A percentile compares a stretch with the other conserved stretches of the same genome.
These are phyloP conservation scores for Curvularia sp. DNA, from an alignment of 2,329 filamentous ascomycete genomes.

Conservation along the genomic window DNA sequence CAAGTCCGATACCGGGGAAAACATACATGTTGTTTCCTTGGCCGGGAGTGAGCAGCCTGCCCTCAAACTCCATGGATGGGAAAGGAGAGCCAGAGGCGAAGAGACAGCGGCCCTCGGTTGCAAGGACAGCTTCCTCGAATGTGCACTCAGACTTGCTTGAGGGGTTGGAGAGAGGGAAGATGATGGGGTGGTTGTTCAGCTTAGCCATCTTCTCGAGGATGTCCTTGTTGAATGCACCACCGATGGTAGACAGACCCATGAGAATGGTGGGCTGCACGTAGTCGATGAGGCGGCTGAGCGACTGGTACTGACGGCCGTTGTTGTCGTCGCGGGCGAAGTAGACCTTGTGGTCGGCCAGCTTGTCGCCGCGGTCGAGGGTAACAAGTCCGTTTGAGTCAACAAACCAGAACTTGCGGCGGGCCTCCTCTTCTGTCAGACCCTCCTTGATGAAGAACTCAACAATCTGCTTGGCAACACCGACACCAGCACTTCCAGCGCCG, in stretches of 20 bases:
- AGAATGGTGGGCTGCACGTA: slow-evolving; percentile 94
- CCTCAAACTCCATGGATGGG: slow-evolving; percentile 64
- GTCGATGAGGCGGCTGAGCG: slow-evolving; percentile 88
- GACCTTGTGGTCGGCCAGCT: slow-evolving; percentile 84
- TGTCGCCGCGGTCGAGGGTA: slow-evolving; percentile 89
- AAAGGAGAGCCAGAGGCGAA: slow-evolving; percentile 97
- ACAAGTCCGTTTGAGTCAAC: slow-evolving; percentile 97
- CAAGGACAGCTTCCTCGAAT: slow-evolving; percentile 88
- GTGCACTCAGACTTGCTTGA: slow-evolving; percentile 97
- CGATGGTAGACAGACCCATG: slow-evolving; percentile 92
- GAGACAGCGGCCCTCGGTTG: slow-evolving; percentile 89
- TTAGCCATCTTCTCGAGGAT: slow-evolving; percentile 70
- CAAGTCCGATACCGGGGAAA: slow-evolving; percentile 94
- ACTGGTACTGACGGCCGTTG: slow-evolving; percentile 71
- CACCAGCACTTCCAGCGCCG: slow-evolving; percentile 92
- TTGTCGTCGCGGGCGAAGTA: slow-evolving; percentile 73
- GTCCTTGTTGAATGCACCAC: slow-evolving; percentile 89
- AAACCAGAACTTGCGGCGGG: slow-evolving; percentile 92
- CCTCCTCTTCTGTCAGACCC: slow-evolving; percentile 85
- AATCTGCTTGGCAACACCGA: slow-evolving; percentile 97
- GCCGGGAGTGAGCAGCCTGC: slow-evolving; percentile 57
- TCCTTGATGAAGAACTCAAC: slow-evolving; percentile 96
- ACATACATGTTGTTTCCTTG: slow-evolving; percentile 89
- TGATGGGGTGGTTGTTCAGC: slow-evolving; percentile 72
- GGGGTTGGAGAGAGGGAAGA: slow-evolving; percentile 95